Percentiles rank a stretch among this genome's conserved stretches.
Conservation (phyloP, 2,329 filamentous ascomycete species). For the Elsinoe perseae region DNA sequence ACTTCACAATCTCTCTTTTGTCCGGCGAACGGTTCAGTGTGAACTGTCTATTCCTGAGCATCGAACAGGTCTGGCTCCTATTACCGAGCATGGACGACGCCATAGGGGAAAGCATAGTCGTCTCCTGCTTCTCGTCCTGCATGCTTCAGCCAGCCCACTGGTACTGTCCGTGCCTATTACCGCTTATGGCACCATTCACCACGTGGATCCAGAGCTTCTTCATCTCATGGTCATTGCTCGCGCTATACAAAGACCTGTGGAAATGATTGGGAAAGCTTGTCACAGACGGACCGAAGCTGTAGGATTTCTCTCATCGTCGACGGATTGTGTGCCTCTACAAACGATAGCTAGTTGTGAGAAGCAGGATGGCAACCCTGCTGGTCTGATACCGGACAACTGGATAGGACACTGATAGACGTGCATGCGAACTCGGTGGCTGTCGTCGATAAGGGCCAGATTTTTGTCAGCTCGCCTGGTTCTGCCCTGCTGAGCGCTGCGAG, state of each 20-base stretch:
- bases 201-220: neutral
- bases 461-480: neutral
- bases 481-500: neutral
- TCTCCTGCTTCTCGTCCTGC: slow-evolving; percentile 11
- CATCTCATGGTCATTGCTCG: neutral
- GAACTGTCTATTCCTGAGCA: neutral
- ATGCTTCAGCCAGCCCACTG: neutral
- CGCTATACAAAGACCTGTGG: neutral
- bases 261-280: slow-evolving; percentile 14
- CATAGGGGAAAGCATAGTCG: slow-evolving; percentile 1
- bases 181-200: neutral
- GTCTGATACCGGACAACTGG: slow-evolving; percentile 3
- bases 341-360: neutral
- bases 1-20: neutral
- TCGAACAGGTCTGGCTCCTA: neutral
- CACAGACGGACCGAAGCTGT: neutral
- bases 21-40: neutral
- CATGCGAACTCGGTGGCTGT: neutral
- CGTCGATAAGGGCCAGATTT: neutral
- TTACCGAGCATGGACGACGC: slow-evolving; percentile 4
- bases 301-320: neutral
- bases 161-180: neutral
- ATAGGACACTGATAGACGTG: neutral
- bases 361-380: neutral
- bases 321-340: neutral